These are phyloP conservation scores for Candida verbasci DNA, from an alignment of 805 yeast genomes.

Conservation along the genomic window DNA sequence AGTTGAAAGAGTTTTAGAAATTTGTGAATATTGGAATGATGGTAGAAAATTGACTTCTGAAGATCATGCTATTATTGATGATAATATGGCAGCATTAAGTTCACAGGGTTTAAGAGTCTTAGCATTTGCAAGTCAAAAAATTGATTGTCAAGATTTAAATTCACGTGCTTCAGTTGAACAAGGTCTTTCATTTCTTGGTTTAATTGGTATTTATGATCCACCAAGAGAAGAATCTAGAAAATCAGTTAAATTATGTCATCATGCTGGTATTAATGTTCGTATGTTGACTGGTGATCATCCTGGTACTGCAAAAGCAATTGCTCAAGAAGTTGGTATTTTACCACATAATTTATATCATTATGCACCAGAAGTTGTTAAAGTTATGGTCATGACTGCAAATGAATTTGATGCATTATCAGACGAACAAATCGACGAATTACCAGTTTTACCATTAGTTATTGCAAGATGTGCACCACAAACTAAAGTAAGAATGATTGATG, in stretches of 20 bases:
- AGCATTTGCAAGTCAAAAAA: constrained; percentile 24
- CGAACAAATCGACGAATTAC: constrained; percentile 54
- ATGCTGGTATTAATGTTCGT: constrained; percentile 32
- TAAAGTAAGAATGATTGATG: constrained; percentile 77
- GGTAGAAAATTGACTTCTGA: constrained; percentile 13
- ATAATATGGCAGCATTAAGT: constrained; percentile 23
- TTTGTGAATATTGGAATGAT: constrained; percentile 20
- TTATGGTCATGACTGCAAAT: constrained; percentile 73
- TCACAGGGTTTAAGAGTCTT: constrained; percentile 28
- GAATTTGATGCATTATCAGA: constrained; percentile 65
- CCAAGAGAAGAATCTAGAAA: constrained; percentile 28
- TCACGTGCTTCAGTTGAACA: constrained; percentile 20
- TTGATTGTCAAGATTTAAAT: constrained; percentile 6
- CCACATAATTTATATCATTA: constrained; percentile 50
- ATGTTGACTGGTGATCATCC: constrained; percentile 35
- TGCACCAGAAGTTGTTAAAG: constrained; percentile 50
- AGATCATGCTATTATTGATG: constrained; percentile 18
- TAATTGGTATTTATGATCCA: constrained; percentile 33
- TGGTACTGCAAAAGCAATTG: constrained; percentile 32
- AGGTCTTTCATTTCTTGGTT: constrained; percentile 21
- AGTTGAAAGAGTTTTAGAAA: constrained; percentile 23
- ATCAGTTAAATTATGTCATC: constrained; percentile 26
- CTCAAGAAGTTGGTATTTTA: constrained; percentile 32
- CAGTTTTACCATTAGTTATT: constrained; percentile 69
- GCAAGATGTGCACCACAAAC: constrained; percentile 84